Percentiles rank a stretch among this genome's conserved stretches.
Evolutionary conservation across 1,284 basidiomycete genomes (phyloP).

Genomic region (Pseudozyma pruni): DNA sequence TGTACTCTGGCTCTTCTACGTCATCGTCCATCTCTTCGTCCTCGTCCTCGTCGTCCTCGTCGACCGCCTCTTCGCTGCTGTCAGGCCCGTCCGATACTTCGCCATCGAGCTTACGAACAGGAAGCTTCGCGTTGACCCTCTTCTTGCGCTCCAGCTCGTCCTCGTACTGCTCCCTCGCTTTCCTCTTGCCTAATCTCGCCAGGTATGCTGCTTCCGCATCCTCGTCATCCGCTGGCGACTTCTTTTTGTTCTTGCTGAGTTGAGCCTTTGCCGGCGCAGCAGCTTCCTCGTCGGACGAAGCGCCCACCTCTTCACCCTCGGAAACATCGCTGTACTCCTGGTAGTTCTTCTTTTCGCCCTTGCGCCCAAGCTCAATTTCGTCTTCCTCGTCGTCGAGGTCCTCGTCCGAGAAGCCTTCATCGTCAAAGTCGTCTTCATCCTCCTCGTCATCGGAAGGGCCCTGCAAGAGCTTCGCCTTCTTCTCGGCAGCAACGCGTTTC

Average conservation of each 20-base stretch:
- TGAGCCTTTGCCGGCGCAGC: neutral
- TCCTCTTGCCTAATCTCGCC: constrained; percentile 40
- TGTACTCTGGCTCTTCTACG: constrained; percentile 2
- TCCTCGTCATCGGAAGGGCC: constrained; percentile 67
- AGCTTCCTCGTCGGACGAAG: constrained; percentile 18
- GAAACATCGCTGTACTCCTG: constrained; percentile 45
- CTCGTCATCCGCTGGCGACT: constrained; percentile 16
- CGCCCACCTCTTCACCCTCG: constrained; percentile 41
- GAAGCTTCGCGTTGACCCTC: constrained; percentile 35
- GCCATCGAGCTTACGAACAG: constrained; percentile 29
- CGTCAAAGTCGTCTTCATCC: constrained; percentile 15
- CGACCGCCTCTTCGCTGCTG: constrained; percentile 12
- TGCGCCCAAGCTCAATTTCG: constrained; percentile 4
- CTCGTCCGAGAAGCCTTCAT: constrained; percentile 74
- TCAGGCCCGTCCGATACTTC: constrained; percentile 8
- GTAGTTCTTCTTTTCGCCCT: constrained; percentile 34
- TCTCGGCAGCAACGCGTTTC: constrained; percentile 23
- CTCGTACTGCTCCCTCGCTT: constrained; percentile 32
- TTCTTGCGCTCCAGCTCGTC: constrained; percentile 31
- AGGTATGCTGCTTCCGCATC: constrained; percentile 55
- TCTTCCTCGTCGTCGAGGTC: constrained; percentile 17
- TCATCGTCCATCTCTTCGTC: constrained; percentile 10
- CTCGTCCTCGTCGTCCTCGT: constrained; percentile 9
- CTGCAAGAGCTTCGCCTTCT: constrained; percentile 78
- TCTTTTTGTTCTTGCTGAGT: constrained; percentile 11